phyloP scores from a whole-genome alignment of 805 yeast species.

The Wickerhamiella vanderwaltii region DNA sequence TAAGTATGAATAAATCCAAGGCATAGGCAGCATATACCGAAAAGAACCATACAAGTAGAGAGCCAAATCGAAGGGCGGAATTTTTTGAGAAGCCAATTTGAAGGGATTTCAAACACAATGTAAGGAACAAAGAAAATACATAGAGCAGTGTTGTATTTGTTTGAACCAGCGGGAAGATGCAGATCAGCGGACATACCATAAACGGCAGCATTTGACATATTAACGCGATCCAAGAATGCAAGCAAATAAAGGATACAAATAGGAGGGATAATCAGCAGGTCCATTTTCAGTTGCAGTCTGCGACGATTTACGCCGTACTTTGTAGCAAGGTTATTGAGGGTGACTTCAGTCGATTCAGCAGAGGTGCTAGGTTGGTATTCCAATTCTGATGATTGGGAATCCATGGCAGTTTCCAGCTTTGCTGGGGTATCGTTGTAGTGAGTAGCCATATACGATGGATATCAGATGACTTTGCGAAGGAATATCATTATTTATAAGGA shows the following conservation, averaged over 20 bases:
- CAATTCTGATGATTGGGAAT: not conserved
- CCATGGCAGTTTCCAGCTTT: conserved; percentile 1
- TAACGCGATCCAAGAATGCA: conserved; percentile 36
- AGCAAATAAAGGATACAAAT: conserved; percentile 35
- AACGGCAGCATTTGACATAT: conserved; percentile 37
- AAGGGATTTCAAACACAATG: conserved; percentile 31
- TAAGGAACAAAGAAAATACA: conserved; percentile 29
- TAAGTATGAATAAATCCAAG: conserved; percentile 28
- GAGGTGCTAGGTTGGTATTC: too few species aligned
- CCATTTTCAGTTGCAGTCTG: conserved; percentile 43
- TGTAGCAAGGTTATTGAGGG: conserved; percentile 32
- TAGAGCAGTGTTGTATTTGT: conserved; percentile 34
- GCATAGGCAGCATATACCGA: conserved; percentile 28
- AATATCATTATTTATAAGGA: conserved; percentile 1
- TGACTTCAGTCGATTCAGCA: too few species aligned
- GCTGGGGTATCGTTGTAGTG: conserved; percentile 1
- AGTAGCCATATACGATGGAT: too few species aligned
- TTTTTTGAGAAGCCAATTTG: conserved; percentile 27
- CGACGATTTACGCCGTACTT: conserved; percentile 42
- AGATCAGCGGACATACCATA: conserved; percentile 33
- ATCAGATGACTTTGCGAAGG: too few species aligned
- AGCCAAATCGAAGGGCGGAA: conserved; percentile 30
- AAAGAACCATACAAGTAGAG: conserved; percentile 25
- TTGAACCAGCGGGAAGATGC: conserved; percentile 26
- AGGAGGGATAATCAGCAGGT: conserved; percentile 33